Base-by-base conservation (phyloP, 2,329 filamentous ascomycete genomes). In the Alternaria brassicae region DNA sequence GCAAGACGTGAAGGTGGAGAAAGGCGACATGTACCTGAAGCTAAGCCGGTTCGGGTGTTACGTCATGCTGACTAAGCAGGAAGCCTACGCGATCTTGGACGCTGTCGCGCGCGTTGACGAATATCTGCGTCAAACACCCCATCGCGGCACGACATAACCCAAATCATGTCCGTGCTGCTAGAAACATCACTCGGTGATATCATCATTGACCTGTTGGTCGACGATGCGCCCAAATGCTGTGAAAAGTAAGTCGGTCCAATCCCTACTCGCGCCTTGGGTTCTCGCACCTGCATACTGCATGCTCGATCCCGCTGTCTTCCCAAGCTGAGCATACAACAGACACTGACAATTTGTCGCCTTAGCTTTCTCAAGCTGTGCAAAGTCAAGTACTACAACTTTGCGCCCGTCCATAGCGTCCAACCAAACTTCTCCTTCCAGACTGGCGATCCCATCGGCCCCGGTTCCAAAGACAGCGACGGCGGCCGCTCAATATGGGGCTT, bases 301-400 rank as follows among this genome's bases (percentile, higher is more conserved):
- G 63, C 62, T 54, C 51, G 49, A 56, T 63, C 59, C 63, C 64
- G 63, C 71, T 63, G 67, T 72, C 69, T 64, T 69, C 69, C 64
- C 74, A 79, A 75, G 81, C 86, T 88, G 82, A 89, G 82, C 76
- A 77, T 68, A 69, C 59, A 63, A 71, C 68, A 80, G 73, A 74
- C 72, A 82, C 82, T 84, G 82, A 88, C 82, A 82, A 72, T 67
- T 78, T 73, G 72, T 70, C 68, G 45, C 69, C 59, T 68, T 73
- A 96, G 92, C 85, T 98, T 99, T 79, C 83, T 99, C 57, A 98
- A 99, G 85, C 91, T 99, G 70, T 97, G 95, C 87, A 98, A 98
- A 82, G 84, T 93, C 80, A 99, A 97, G 82, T 99, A 98, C 82
- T 99, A 97, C 88, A 98, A 98, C 82, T 98, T 96, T 78, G 89